These are phyloP conservation scores for Fusarium scirpi DNA, from an alignment of 2,329 filamentous ascomycete species.

Conservation along the genomic window DNA sequence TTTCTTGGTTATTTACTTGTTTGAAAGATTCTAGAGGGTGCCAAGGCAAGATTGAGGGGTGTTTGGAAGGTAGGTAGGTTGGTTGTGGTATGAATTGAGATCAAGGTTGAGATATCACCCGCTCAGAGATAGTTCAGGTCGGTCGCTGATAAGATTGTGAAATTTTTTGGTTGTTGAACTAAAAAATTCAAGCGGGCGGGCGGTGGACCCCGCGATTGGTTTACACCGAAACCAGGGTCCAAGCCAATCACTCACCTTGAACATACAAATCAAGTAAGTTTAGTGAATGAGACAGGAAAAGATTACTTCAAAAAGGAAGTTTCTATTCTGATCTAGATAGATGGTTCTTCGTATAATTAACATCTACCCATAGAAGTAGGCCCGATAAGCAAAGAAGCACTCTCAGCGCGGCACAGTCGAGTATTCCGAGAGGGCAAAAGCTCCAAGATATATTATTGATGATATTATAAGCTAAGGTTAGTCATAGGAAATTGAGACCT, in stretches of 20 bases:
- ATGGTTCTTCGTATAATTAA: neutral
- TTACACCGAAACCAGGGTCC: constrained; percentile 40
- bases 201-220: constrained; percentile 48
- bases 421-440: neutral
- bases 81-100: constrained; percentile 12
- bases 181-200: constrained; percentile 42
- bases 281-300: neutral
- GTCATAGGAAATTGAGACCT: neutral
- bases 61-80: neutral
- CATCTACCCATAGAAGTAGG: neutral
- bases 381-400: too few relatives aligned
- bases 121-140: constrained; percentile 12
- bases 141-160: constrained; percentile 51
- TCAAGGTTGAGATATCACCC: constrained; percentile 20
- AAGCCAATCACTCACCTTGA: constrained; percentile 25
- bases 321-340: neutral
- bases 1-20: neutral
- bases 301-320: neutral
- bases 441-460: neutral
- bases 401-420: neutral
- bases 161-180: constrained; percentile 47
- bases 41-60: neutral
- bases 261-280: constrained; percentile 21
- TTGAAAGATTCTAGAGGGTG: neutral
- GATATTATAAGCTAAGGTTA: neutral